Evolutionary conservation across 306 rosid species (phyloP), one percentile per base, ranked within the genome.

Genomic region (Glycine soja): DNA sequence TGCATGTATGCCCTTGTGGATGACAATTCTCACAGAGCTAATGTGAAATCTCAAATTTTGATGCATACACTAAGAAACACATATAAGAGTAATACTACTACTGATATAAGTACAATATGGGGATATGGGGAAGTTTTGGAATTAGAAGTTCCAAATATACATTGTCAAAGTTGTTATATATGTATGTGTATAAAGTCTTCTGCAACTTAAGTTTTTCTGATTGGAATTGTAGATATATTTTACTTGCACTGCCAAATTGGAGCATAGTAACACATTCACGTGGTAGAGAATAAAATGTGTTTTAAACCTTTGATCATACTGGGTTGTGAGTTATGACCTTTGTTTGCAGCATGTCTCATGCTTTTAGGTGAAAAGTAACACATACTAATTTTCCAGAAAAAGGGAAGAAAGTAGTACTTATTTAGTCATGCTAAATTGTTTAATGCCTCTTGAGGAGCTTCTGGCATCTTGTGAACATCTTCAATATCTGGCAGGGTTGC

Each of bases 181-280:
- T 57, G 32, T 7, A 3, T 40, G 15, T 7, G 16, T 38, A 38
- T 62, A 4, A 13, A 10, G 19, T 77, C 46, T 18, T 7, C 34
- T 54, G 43, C 59, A 79, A 24, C 51, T 80, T 53, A 50, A 69
- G 53, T 13, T 57, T 79, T 70, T 58, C 6, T 9, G 9, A 48
- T 15, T 15, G 58, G 75, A 38, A 47, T 67, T 34, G 54, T 72
- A 62, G 52, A 51, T 51, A 32, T 63, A 18, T 61, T 34, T 70
- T 50, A 16, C 62, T 52, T 71, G 74, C 16, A 61, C 57, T 71
- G 34, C 45, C 63, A 32, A 38, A 64, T 83, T 63, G 43, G 53
- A 48, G 32, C 48, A 42, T 11, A 67, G 10, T 45, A 18, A 65
- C 53, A 66, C 50, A 36, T 78, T 62, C 46, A 34, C 45, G 10